Base-by-base conservation (phyloP, 176 grass and related monocot genomes). In the Juncus inflexus region DNA sequence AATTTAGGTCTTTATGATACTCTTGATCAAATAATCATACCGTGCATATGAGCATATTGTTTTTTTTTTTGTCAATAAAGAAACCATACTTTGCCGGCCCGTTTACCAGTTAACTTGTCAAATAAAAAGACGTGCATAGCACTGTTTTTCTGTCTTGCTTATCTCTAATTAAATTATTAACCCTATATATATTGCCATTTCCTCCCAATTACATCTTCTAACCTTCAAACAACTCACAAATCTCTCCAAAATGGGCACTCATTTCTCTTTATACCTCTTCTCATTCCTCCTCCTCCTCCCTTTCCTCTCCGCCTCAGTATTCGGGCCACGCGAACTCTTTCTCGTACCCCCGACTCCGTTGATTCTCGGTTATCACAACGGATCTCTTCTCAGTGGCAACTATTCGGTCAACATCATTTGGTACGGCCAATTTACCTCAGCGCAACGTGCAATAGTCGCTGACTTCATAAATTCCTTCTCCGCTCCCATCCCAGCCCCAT, bases 401-500 rank as follows among this genome's bases (percentile, higher is more conserved):
- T 67, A 78, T 66, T 80, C 82, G 2, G 55, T 96, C 54, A 81
- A 96, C 74, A 56, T 96, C 38, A 51, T 91, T 54, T 96, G 79
- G 81, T 96, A 96, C 42, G 87, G 91, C 8, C 62, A 80, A 35
- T 96, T 96, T 76, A 10, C 87, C 7, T 12, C 76, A 0, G 6
- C 79, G 3, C 92, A 96, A 65, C 87, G 84, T 56, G 63, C 76
- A 58, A 72, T 81, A 64, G 60, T 96, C 39, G 16, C 37, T 13
- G 87, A 86, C 77, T 96, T 96, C 77, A 65, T 96, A 13, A 77
- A 74, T 1, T 96, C 92, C 52, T 15, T 77, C 59, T 80, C 84
- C 11, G 15, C 37, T 2, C 0, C 12, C 3, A 14, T 8, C 2
- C 37, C 6, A 0, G 6, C 64, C 3, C 87, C 84, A n/a, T 86